A percentile compares a stretch with the other conserved stretches of the same genome.
These are phyloP conservation scores for Ramaria rubella DNA, from an alignment of 768 basidiomycete species.

Conservation along the genomic window DNA sequence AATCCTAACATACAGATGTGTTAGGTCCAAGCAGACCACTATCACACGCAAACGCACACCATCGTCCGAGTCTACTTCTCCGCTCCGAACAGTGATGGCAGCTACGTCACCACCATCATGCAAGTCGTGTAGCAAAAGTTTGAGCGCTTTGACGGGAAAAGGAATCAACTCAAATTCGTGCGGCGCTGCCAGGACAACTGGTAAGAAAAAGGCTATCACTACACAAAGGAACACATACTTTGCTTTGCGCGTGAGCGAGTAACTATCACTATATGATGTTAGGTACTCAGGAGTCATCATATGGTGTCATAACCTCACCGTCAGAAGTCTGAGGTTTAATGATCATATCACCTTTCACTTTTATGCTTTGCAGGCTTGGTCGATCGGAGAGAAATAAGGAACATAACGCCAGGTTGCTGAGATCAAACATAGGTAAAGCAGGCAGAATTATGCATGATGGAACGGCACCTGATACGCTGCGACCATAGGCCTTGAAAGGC, in stretches of 20 bases:
- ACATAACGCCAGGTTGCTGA: slow-evolving; percentile 67
- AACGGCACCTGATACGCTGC: slow-evolving; percentile 54
- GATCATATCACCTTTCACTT: slow-evolving; percentile 90
- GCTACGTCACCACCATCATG: slow-evolving; percentile 73
- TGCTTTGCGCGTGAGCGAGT: slow-evolving; percentile 85
- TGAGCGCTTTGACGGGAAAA: slow-evolving; percentile 90
- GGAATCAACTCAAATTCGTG: slow-evolving; percentile 78
- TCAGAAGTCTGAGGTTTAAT: slow-evolving; percentile 73
- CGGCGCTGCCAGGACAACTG: slow-evolving; percentile 47
- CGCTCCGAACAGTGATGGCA: slow-evolving; percentile 51
- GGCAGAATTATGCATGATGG: neutral
- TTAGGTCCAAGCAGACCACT: neutral
- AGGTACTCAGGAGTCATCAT: slow-evolving; percentile 4
- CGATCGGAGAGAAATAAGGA: slow-evolving; percentile 64
- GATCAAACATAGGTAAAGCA: neutral
- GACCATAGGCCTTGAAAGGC: slow-evolving; percentile 97
- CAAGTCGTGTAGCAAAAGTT: slow-evolving; percentile 79
- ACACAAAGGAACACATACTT: slow-evolving; percentile 45
- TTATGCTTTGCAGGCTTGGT: slow-evolving; percentile 56
- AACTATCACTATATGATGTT: slow-evolving; percentile 73
- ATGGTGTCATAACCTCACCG: slow-evolving; percentile 44
- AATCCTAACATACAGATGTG: slow-evolving; percentile 43
- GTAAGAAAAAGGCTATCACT: slow-evolving; percentile 9
- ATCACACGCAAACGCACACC: slow-evolving; percentile 39
- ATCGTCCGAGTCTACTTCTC: slow-evolving; percentile 69